These are phyloP conservation scores for Fraxinus anomala DNA, from an alignment of 257 asterid species.

Conservation along the genomic window DNA sequence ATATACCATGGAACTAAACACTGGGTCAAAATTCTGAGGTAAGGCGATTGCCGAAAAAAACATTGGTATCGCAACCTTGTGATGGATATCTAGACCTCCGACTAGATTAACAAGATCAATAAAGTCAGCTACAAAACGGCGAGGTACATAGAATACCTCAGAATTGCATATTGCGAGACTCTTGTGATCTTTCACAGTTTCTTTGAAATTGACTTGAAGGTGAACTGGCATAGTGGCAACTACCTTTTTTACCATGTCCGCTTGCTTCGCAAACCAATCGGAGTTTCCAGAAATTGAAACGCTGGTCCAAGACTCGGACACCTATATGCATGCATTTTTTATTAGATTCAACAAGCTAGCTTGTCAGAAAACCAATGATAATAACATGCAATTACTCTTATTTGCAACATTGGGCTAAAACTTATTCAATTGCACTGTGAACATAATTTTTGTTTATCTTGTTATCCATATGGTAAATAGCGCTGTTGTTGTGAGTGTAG, in stretches of 20 bases:
- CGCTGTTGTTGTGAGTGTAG: no score
- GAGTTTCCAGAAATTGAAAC: constrained; percentile 58
- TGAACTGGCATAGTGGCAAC: constrained; percentile 91
- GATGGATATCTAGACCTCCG: constrained; percentile 81
- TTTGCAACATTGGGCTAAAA: not conserved
- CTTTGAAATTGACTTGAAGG: constrained; percentile 86
- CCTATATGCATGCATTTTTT: constrained; percentile 41
- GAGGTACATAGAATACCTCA: constrained; percentile 89
- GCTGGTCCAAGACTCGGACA: constrained; percentile 76
- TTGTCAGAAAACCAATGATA: not conserved
- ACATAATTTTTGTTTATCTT: not conserved
- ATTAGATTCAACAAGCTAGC: constrained; percentile 20
- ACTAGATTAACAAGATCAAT: constrained; percentile 82
- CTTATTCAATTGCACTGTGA: not conserved
- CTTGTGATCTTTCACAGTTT: constrained; percentile 44
- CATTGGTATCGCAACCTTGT: constrained; percentile 91
- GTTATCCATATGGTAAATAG: no score
- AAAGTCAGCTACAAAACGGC: constrained; percentile 68
- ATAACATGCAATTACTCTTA: not conserved
- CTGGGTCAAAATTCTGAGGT: constrained; percentile 68
- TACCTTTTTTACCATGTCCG: constrained; percentile 69
- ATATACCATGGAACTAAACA: constrained; percentile 66
- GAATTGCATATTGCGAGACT: constrained; percentile 71
- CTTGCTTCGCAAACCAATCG: constrained; percentile 84
- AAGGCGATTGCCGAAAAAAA: constrained; percentile 84